Evolutionary conservation across 2,329 filamentous ascomycete species (phyloP).

Genomic region (Trichoderma sp.): DNA sequence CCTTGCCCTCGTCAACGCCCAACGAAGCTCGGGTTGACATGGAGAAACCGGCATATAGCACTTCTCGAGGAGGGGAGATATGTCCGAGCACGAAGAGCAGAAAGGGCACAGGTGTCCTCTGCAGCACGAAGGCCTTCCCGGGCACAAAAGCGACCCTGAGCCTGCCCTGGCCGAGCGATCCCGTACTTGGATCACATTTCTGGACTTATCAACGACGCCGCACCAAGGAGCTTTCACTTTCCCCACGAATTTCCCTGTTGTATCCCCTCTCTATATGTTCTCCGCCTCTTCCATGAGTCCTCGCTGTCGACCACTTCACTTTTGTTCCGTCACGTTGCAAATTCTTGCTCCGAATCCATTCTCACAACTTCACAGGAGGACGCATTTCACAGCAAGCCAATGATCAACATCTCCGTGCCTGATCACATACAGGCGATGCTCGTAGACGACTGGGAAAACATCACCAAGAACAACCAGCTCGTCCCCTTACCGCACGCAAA

Average conservation of each 20-base stretch:
- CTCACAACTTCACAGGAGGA: slow-evolving; percentile 69
- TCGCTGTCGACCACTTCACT: neutral
- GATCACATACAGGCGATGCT: slow-evolving; percentile 89
- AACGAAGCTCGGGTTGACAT: too few relatives aligned
- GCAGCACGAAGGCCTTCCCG: too few relatives aligned
- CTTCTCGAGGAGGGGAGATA: too few relatives aligned
- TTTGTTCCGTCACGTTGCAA: neutral
- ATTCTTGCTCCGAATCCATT: neutral
- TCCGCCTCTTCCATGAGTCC: neutral
- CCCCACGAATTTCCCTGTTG: neutral
- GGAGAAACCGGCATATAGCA: too few relatives aligned
- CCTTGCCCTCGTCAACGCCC: too few relatives aligned
- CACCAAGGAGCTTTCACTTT: neutral
- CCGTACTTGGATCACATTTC: too few relatives aligned
- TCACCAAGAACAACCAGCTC: slow-evolving; percentile 92
- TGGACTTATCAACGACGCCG: too few relatives aligned
- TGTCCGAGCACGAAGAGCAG: too few relatives aligned
- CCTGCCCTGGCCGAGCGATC: too few relatives aligned
- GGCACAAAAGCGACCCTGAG: too few relatives aligned
- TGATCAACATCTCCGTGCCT: slow-evolving; percentile 82
- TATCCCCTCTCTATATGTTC: neutral
- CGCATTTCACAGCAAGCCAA: slow-evolving; percentile 77
- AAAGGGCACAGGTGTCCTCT: too few relatives aligned
- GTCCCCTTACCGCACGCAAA: slow-evolving; percentile 79
- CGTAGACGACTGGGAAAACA: slow-evolving; percentile 98